Evolutionary conservation across 768 basidiomycete species (phyloP).

Genomic region (Pleurotus djamor): DNA sequence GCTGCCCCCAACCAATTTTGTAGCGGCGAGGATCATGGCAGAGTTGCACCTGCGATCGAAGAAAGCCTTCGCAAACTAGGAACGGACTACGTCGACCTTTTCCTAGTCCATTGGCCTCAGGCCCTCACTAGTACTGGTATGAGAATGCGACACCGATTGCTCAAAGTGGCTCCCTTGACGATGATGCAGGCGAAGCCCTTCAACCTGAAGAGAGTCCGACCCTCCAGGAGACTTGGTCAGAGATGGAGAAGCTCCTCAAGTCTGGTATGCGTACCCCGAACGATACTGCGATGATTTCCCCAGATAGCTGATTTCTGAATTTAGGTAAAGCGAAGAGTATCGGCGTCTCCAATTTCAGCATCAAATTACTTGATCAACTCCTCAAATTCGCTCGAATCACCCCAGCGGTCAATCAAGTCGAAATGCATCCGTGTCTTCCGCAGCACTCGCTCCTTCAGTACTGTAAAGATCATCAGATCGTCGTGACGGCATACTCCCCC

Average conservation of each 20-base stretch:
- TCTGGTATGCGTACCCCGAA: conserved; percentile 40
- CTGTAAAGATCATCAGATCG: conserved; percentile 39
- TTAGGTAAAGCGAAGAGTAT: conserved; percentile 52
- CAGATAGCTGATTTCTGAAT: too few species aligned
- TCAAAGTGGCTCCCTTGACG: neutral
- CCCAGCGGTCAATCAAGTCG: conserved; percentile 74
- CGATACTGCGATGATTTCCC: conserved; percentile 10
- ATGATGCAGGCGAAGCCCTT: conserved; percentile 8
- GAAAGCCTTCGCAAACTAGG: conserved; percentile 52
- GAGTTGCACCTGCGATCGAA: conserved; percentile 34
- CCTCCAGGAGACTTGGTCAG: conserved; percentile 54
- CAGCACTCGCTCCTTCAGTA: conserved; percentile 39
- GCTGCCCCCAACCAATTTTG: conserved; percentile 16
- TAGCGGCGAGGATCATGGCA: conserved; percentile 30
- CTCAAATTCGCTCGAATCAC: conserved; percentile 46
- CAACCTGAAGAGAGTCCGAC: conserved; percentile 19
- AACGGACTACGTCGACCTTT: conserved; percentile 58
- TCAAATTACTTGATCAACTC: conserved; percentile 51
- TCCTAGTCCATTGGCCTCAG: conserved; percentile 53
- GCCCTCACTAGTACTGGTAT: conserved; percentile 31
- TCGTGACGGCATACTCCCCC: conserved; percentile 46
- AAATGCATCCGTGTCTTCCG: conserved; percentile 44
- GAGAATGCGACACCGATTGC: conserved; percentile 17
- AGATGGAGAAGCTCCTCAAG: conserved; percentile 53
- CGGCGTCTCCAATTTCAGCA: conserved; percentile 68